Conservation (phyloP, 768 basidiomycete genomes). For the Ramaria sp. region DNA sequence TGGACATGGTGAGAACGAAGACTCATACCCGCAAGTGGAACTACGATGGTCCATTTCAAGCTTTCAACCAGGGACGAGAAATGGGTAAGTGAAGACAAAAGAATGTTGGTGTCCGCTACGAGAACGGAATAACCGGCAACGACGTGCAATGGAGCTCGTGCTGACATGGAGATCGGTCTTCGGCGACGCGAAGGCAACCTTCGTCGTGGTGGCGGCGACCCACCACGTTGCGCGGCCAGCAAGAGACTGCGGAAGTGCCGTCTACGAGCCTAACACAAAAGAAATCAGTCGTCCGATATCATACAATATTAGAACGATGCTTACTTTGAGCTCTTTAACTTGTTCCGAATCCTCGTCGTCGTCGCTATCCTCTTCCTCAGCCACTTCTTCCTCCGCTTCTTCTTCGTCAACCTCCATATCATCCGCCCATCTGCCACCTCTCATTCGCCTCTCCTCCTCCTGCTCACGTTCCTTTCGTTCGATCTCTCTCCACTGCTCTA, state of each 20-base stretch:
- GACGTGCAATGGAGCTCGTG: conserved; percentile 40
- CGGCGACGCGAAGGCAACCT: conserved; percentile 20
- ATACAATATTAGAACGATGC: conserved; percentile 10
- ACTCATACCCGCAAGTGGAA: conserved; percentile 63
- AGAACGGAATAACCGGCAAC: conserved; percentile 83
- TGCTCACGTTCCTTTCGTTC: conserved; percentile 55
- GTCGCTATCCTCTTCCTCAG: conserved; percentile 30
- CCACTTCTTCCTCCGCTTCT: conserved; percentile 42
- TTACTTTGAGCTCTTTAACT: conserved; percentile 73
- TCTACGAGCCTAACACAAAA: conserved; percentile 50
- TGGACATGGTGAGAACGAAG: conserved; percentile 13
- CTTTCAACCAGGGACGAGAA: conserved; percentile 71
- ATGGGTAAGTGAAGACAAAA: conserved; percentile 71
- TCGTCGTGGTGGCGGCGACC: conserved; percentile 16
- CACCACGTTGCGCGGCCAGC: conserved; percentile 30
- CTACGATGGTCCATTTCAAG: conserved; percentile 73
- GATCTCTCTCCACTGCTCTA: conserved; percentile 58
- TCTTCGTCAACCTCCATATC: conserved; percentile 56
- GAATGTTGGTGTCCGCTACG: conserved; percentile 90
- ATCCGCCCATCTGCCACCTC: conserved; percentile 51
- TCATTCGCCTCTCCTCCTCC: conserved; percentile 49
- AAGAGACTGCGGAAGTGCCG: conserved; percentile 66
- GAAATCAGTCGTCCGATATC: conserved; percentile 11
- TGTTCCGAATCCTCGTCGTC: conserved; percentile 62
- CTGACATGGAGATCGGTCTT: conserved; percentile 19